Evolutionary conservation across 2,329 filamentous ascomycete genomes (phyloP), one percentile per base, ranked within the genome.

Genomic region (Keithomyces neogunnii): DNA sequence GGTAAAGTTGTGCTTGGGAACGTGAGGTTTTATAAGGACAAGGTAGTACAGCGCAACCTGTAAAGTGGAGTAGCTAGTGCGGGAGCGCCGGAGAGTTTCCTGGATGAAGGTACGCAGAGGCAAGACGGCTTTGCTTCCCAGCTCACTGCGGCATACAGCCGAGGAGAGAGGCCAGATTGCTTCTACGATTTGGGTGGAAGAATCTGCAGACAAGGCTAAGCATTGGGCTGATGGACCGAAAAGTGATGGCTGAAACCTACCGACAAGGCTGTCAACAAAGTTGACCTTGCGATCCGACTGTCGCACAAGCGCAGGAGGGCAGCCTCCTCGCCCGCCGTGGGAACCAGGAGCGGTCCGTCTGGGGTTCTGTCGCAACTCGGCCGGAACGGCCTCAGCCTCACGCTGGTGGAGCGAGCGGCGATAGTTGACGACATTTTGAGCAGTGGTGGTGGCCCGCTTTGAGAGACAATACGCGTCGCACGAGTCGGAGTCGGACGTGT

Each of bases 21-120:
- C 84, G 69, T 90, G 88, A 28, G 88, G 82, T 73, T 95, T 95
- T 69, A 99, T 91, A 60, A 97, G 79, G 63, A 99, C 85, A 63
- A 99, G 74, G 67, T 99, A 99, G 69, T 96, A 99, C 56, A 99
- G 76, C 30, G 93, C 92, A 54, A 99, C 93, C 71, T 97, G 93
- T 50, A 99, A 75, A 32, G 93, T 99, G 53, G 92, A 97, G 73
- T 96, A 99, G 73, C 91, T 96, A 43, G 93, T 96, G 62, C 92
- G 85, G 54, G 93, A 99, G 62, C 93, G 84, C 60, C 91, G 88
- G 58, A 99, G 77, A 26, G 93, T 97, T 76, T 97, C 93, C 71
- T 97, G 91, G 62, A 99, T 97, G 67, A 97, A 99, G 50, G 87
- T 95, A 59, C 91, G 88, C 62, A 99, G 77, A 53, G 92, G 91